These are phyloP conservation scores for Amesomyces nigricolor DNA, from an alignment of 2,329 filamentous ascomycete genomes.

Conservation along the genomic window DNA sequence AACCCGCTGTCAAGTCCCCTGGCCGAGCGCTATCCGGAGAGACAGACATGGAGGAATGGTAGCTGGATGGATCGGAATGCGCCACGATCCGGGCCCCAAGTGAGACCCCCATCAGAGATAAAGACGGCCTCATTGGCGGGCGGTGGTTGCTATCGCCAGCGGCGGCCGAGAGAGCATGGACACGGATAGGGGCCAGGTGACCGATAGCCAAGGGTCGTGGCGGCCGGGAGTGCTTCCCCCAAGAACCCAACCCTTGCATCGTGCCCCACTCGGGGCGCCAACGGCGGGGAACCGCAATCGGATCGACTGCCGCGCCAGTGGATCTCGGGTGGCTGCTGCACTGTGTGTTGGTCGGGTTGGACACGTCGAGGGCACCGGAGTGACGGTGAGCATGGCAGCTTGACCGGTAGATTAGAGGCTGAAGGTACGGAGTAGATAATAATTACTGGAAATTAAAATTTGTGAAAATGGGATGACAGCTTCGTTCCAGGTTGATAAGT, in stretches of 20 bases:
- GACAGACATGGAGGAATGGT: not conserved
- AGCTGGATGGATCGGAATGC: constrained; percentile 10
- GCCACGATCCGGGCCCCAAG: constrained; percentile 16
- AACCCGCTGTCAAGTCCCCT: not conserved
- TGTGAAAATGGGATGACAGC: no score
- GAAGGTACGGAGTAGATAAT: no score
- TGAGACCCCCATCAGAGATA: constrained; percentile 21
- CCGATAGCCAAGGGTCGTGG: constrained; percentile 22
- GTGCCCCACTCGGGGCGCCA: constrained; percentile 16
- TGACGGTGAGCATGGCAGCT: constrained; percentile 4
- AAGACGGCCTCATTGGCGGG: constrained; percentile 16
- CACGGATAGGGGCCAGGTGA: constrained; percentile 24
- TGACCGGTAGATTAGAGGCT: not conserved
- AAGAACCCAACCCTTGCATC: constrained; percentile 12
- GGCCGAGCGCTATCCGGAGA: no score
- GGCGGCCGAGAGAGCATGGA: constrained; percentile 16
- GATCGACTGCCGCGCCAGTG: constrained; percentile 22
- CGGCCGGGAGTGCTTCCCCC: constrained; percentile 4
- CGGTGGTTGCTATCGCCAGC: constrained; percentile 12
- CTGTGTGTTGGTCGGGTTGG: constrained; percentile 5
- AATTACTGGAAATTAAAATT: no score
- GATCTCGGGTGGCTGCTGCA: constrained; percentile 13
- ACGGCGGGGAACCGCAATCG: constrained; percentile 23
- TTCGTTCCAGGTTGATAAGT: no score
- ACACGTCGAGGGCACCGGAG: constrained; percentile 6